A percentile compares a stretch with the other conserved stretches of the same genome.
Evolutionary conservation across 108 stramenopile species (phyloP).

Genomic region (Aurantiochytrium sp.): DNA sequence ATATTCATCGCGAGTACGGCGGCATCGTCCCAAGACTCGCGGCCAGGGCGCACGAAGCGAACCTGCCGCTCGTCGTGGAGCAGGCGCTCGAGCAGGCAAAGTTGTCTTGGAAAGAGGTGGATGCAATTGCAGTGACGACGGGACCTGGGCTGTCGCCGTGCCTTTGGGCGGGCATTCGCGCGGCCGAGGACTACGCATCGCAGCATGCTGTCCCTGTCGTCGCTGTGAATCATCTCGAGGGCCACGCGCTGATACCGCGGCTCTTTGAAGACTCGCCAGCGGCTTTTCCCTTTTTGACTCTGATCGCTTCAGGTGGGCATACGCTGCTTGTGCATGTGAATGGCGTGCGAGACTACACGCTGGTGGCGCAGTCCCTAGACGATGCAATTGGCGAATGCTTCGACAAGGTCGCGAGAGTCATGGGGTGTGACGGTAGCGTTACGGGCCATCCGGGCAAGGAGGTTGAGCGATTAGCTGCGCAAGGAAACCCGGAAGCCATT

Average conservation of each 20-base stretch:
- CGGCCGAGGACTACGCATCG: neutral
- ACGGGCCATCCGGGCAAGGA: neutral
- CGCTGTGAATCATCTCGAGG: conserved; percentile 28
- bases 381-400: conserved; percentile 31
- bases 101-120: neutral
- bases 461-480: neutral
- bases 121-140: conserved; percentile 25
- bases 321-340: conserved; percentile 18
- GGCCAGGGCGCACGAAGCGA: conserved; percentile 18
- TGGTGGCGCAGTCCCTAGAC: conserved; percentile 15
- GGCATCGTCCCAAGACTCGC: conserved; percentile 28
- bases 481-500: neutral
- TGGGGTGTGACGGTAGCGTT: neutral
- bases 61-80: conserved; percentile 13
- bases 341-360: neutral
- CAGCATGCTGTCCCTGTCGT: neutral
- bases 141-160: conserved; percentile 33
- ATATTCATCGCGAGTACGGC: conserved; percentile 23
- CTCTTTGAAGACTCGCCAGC: neutral
- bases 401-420: conserved; percentile 24
- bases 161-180: conserved; percentile 8
- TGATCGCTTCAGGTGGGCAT: conserved; percentile 32
- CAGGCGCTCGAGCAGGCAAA: neutral
- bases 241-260: conserved; percentile 16
- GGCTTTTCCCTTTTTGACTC: conserved; percentile 17